A percentile compares a stretch with the other conserved stretches of the same genome.
Evolutionary conservation across 495 filamentous ascomycete species (phyloP).

Genomic region (Penicillium malachiteum): DNA sequence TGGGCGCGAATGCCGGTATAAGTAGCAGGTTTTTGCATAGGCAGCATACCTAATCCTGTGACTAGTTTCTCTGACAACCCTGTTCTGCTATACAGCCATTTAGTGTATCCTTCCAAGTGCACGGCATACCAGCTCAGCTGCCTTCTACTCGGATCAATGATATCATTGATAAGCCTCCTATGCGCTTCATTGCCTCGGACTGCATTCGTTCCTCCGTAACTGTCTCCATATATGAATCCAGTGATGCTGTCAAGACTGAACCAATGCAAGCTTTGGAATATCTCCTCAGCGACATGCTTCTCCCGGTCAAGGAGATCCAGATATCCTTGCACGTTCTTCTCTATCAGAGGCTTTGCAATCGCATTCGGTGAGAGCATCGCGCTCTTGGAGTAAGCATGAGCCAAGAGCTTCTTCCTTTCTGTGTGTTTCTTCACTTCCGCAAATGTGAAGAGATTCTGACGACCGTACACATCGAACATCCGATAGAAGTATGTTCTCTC

Average conservation of each 20-base stretch:
- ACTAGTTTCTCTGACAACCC: neutral
- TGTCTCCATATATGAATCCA: slow-evolving; percentile 19
- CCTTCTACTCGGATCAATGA: neutral
- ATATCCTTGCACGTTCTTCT: slow-evolving; percentile 30
- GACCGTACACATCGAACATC: slow-evolving; percentile 43
- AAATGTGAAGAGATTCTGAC: slow-evolving; percentile 39
- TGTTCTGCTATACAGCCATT: slow-evolving; percentile 3
- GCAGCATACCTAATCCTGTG: neutral
- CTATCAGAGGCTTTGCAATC: slow-evolving; percentile 15
- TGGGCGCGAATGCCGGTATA: slow-evolving; percentile 3
- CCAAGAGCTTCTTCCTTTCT: slow-evolving; percentile 40
- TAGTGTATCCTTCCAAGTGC: slow-evolving; percentile 3
- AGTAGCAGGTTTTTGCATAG: slow-evolving; percentile 3
- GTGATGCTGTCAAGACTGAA: slow-evolving; percentile 44
- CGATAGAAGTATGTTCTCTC: slow-evolving; percentile 38
- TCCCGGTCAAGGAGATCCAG: slow-evolving; percentile 28
- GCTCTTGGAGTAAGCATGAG: slow-evolving; percentile 39
- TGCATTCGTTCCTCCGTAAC: neutral
- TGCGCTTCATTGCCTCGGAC: neutral
- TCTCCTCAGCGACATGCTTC: slow-evolving; percentile 19
- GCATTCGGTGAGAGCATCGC: slow-evolving; percentile 23
- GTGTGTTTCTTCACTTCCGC: slow-evolving; percentile 25
- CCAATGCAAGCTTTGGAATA: slow-evolving; percentile 38
- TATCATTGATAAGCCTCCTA: neutral
- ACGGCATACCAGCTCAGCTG: slow-evolving; percentile 1